These are phyloP conservation scores for Stylonectria norvegica DNA, from an alignment of 2,329 filamentous ascomycete genomes.

Conservation along the genomic window DNA sequence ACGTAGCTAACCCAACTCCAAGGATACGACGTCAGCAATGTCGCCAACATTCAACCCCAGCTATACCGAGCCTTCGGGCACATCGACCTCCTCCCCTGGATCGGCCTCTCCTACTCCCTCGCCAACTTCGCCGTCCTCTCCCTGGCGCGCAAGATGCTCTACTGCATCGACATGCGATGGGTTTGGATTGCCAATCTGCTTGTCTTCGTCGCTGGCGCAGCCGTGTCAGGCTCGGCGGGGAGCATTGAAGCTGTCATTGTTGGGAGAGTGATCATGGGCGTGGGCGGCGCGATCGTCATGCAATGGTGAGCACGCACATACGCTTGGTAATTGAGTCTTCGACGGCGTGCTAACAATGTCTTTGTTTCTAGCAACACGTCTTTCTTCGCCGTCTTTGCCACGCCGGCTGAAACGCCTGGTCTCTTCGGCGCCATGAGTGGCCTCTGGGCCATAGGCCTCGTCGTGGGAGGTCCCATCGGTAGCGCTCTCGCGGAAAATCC, in stretches of 20 bases:
- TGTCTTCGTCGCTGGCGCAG: constrained; percentile 29
- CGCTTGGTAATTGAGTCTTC: too few species aligned
- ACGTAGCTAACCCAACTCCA: too few species aligned
- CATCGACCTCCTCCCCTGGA: constrained; percentile 38
- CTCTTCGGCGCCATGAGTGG: constrained; percentile 27
- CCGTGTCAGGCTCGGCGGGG: constrained; percentile 28
- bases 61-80: constrained; percentile 50
- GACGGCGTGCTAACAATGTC: too few species aligned
- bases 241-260: constrained; percentile 30
- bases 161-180: constrained; percentile 31
- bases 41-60: constrained; percentile 54
- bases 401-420: constrained; percentile 20
- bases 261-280: constrained; percentile 31
- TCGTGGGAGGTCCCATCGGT: constrained; percentile 23
- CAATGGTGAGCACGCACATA: constrained; percentile 30
- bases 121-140: constrained; percentile 34
- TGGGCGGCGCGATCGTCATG: constrained; percentile 30
- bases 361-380: constrained; percentile 7
- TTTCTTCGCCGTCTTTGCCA: constrained; percentile 27
- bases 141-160: constrained; percentile 32
- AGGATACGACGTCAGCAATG: constrained; percentile 44
- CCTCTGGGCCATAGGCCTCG: constrained; percentile 22
- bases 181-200: constrained; percentile 24
- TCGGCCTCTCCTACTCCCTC: constrained; percentile 35
- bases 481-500: constrained; percentile 33